Evolutionary conservation across 805 yeast species (phyloP), one percentile per base, ranked within the genome.

Genomic region (Saccharomycopsis babjevae): DNA sequence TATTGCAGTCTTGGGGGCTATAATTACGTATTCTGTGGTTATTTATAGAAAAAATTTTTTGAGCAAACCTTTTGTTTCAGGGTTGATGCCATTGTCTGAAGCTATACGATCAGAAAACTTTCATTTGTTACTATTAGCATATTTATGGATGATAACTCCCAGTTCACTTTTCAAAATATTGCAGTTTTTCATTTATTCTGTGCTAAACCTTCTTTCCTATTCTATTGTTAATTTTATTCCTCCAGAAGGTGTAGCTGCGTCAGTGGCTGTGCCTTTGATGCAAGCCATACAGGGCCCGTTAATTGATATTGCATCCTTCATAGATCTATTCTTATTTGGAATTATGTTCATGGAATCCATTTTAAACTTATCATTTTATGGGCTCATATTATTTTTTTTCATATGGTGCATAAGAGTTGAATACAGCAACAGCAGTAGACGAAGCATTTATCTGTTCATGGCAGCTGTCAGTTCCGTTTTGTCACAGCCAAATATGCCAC

Each of bases 241-340:
- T 25, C 63, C 64, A 3, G 13, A 13, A 2, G 25, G 69, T 83
- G 88, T 25, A 3, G 42, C 71, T 84, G 86, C 57, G 79, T 76
- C 61, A 87, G 74, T 66, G 83, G 83, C 61, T 79, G 77, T 64
- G 84, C 75, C 62, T 79, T 80, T 76, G 7, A 78, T 73, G 20
- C 77, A 76, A 46, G 79, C 75, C 69, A 84, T 88, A 71, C 83
- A 85, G 3, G 96, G 84, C 64, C 85, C 87, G 67, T 81, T 75
- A 61, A 81, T 80, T 69, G 81, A 80, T 32, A 96, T 96, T 16
- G 96, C 94, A 30, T 88, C 88, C 65, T 81, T 80, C 64, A 80
- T 83, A 40, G 72, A 70, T 46, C 32, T 62, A 10, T n/a, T 64
- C n/a, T 42, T 64, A 20, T 63, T 64, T 39, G 64, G 62, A 22